These are phyloP conservation scores for Hypholoma fasciculare DNA, from an alignment of 768 basidiomycete genomes.

Conservation along the genomic window DNA sequence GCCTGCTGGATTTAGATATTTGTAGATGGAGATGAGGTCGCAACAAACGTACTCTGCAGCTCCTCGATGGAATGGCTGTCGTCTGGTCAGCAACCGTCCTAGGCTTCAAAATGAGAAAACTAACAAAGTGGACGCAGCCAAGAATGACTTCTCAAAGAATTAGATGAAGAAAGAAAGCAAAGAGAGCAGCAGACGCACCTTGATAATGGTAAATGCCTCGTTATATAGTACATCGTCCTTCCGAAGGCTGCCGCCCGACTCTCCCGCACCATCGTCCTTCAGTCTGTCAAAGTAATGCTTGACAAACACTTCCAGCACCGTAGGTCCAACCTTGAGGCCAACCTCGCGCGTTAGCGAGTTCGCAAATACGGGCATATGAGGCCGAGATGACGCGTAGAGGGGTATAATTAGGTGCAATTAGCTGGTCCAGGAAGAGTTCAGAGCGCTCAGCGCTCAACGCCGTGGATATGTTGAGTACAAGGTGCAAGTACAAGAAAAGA, in stretches of 20 bases:
- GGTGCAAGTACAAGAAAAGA: too few relatives aligned
- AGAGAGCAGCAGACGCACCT: slow-evolving; percentile 42
- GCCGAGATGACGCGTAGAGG: neutral
- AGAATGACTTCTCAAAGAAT: slow-evolving; percentile 54
- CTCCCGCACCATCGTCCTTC: slow-evolving; percentile 41
- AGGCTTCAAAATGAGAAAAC: slow-evolving; percentile 17
- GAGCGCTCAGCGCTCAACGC: too few relatives aligned
- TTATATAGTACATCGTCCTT: slow-evolving; percentile 83
- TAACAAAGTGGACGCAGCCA: slow-evolving; percentile 70
- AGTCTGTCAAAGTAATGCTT: slow-evolving; percentile 81
- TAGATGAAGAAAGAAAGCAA: neutral
- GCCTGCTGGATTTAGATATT: slow-evolving; percentile 24
- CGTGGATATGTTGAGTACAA: too few relatives aligned
- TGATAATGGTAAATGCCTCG: slow-evolving; percentile 73
- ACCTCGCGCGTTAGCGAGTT: slow-evolving; percentile 65
- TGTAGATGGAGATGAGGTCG: neutral
- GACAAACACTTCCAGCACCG: slow-evolving; percentile 76
- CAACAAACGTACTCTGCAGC: slow-evolving; percentile 49
- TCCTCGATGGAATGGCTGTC: slow-evolving; percentile 83
- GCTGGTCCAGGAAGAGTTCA: too few relatives aligned
- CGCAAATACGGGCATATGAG: slow-evolving; percentile 1
- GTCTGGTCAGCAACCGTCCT: neutral
- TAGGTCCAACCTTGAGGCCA: slow-evolving; percentile 66
- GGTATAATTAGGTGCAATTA: neutral
- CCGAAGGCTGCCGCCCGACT: slow-evolving; percentile 48